Evolutionary conservation across 2,329 filamentous ascomycete genomes (phyloP).

Genomic region (Fusarium caatingaense): DNA sequence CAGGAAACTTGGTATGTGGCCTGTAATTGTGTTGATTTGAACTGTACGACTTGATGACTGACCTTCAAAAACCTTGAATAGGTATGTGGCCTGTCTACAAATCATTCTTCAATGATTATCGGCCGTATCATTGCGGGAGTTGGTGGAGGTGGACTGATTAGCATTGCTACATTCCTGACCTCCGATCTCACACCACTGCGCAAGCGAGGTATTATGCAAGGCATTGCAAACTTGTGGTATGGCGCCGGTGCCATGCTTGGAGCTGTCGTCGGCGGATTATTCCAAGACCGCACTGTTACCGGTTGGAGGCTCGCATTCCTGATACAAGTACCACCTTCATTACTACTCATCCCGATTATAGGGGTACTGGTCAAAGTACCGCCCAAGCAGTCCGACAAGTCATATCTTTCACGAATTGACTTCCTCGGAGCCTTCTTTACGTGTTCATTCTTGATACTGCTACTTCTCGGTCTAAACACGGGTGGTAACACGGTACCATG

Average conservation of each 20-base stretch:
- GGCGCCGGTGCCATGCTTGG: slow-evolving; percentile 9
- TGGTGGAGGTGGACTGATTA: slow-evolving; percentile 78
- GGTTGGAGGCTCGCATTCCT: slow-evolving; percentile 21
- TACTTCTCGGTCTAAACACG: slow-evolving; percentile 78
- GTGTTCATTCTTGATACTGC: slow-evolving; percentile 71
- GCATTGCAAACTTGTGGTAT: slow-evolving; percentile 11
- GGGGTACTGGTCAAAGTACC: slow-evolving; percentile 60
- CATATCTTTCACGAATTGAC: slow-evolving; percentile 76
- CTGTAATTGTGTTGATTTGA: too few species aligned
- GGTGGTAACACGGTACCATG: slow-evolving; percentile 79
- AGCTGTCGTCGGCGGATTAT: slow-evolving; percentile 1
- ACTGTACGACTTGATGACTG: too few species aligned
- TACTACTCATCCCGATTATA: not conserved
- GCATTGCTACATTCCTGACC: slow-evolving; percentile 70
- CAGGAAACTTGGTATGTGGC: slow-evolving; percentile 81
- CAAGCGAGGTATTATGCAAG: slow-evolving; percentile 46
- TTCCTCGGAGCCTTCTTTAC: slow-evolving; percentile 75
- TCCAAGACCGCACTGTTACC: not conserved
- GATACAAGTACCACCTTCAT: not conserved
- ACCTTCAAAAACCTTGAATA: too few species aligned
- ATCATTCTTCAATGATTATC: slow-evolving; percentile 73
- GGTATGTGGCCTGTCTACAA: slow-evolving; percentile 76
- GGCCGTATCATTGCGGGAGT: slow-evolving; percentile 80
- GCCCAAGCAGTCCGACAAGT: slow-evolving; percentile 73
- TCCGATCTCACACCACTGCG: slow-evolving; percentile 76